phyloP scores from a whole-genome alignment of 768 basidiomycete species.

The Tricholoma saponaceum region DNA sequence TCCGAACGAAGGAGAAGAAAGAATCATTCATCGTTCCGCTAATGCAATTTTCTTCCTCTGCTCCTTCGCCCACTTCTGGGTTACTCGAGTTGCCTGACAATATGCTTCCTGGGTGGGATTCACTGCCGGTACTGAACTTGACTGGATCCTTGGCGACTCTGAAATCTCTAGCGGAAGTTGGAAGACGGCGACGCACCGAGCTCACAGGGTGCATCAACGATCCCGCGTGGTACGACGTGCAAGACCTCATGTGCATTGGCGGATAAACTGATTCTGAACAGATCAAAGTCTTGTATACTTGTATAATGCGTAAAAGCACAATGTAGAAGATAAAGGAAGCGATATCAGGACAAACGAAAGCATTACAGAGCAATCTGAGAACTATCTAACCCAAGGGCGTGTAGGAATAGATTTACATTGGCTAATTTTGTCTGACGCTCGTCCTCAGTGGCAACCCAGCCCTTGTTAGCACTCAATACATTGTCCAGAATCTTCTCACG shows the following conservation, averaged over 20 bases:
- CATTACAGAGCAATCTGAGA: slow-evolving; percentile 65
- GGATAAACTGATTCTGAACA: background rate
- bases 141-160: slow-evolving; percentile 44
- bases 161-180: slow-evolving; percentile 27
- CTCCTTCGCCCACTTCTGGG: slow-evolving; percentile 15
- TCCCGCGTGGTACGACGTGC: slow-evolving; percentile 19
- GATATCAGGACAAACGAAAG: slow-evolving; percentile 12
- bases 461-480: slow-evolving; percentile 74
- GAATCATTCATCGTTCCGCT: slow-evolving; percentile 67
- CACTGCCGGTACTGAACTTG: slow-evolving; percentile 68
- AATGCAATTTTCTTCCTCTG: slow-evolving; percentile 40
- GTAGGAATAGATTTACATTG: slow-evolving; percentile 90
- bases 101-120: slow-evolving; percentile 45
- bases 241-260: slow-evolving; percentile 20
- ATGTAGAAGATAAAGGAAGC: background rate
- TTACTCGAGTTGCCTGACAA: slow-evolving; percentile 60
- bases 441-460: slow-evolving; percentile 68
- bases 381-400: slow-evolving; percentile 65
- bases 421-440: slow-evolving; percentile 74
- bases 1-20: slow-evolving; percentile 53
- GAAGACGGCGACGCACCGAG: slow-evolving; percentile 28
- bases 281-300: background rate
- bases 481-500: slow-evolving; percentile 94
- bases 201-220: slow-evolving; percentile 27
- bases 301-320: background rate